Percentiles rank a stretch among this genome's conserved stretches.
phyloP scores from a whole-genome alignment of 352 stramenopile genomes.

The Globisporangium viniferum region DNA sequence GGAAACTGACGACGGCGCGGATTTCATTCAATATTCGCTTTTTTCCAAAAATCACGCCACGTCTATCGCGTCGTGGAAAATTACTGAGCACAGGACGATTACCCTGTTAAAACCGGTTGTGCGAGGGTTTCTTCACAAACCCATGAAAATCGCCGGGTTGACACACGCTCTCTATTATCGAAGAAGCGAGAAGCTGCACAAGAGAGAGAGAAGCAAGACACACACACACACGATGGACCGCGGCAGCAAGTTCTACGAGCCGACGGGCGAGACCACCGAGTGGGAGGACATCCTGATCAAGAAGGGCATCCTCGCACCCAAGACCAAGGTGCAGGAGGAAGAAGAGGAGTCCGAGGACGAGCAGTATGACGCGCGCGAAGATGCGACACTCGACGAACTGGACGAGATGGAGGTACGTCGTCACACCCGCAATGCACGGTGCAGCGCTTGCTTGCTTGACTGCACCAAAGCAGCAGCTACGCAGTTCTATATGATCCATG shows the following conservation, averaged over 20 bases:
- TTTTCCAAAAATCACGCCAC: no score
- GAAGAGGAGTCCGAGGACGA: constrained; percentile 69
- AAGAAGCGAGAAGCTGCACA: constrained; percentile 3
- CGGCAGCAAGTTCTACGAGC: constrained; percentile 82
- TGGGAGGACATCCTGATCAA: constrained; percentile 90
- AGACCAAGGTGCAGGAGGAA: constrained; percentile 85
- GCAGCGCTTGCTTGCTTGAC: neutral
- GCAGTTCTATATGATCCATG: no score
- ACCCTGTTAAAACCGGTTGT: no score
- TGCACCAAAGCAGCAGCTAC: neutral
- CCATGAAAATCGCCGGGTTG: constrained; percentile 1
- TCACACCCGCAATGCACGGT: no score
- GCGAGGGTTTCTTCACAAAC: no score
- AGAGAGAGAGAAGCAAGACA: constrained; percentile 5
- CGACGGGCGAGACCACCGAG: constrained; percentile 87
- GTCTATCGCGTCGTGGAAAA: no score
- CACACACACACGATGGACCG: constrained; percentile 34
- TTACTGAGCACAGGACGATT: no score
- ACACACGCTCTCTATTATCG: neutral
- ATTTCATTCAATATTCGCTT: no score
- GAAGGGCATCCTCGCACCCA: constrained; percentile 85
- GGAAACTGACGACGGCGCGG: no score
- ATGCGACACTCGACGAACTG: constrained; percentile 82
- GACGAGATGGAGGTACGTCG: constrained; percentile 72
- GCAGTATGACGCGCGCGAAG: constrained; percentile 65